Evolutionary conservation across 2,329 filamentous ascomycete genomes (phyloP).

Genomic region (Gremmenia infestans): DNA sequence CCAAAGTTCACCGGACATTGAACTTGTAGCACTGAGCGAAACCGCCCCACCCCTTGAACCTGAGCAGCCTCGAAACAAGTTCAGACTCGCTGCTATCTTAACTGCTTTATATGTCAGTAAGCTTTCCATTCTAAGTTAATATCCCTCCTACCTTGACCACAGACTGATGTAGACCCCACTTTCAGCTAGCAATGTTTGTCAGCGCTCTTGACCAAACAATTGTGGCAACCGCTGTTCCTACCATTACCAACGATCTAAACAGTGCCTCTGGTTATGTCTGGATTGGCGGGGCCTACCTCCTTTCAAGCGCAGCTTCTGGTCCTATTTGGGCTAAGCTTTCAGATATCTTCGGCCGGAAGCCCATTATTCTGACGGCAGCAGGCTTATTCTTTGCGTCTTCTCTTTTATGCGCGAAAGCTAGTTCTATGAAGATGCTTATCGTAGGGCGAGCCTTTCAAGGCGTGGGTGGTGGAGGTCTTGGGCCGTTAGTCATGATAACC

Average conservation of each 20-base stretch:
- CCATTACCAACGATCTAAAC: conserved; percentile 36
- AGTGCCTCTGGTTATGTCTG: conserved; percentile 45
- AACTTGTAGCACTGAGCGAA: neutral
- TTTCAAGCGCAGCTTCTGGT: conserved; percentile 42
- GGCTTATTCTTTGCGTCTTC: conserved; percentile 59
- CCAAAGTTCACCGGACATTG: neutral
- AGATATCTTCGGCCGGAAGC: conserved; percentile 64
- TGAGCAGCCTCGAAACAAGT: neutral
- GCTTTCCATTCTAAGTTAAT: neutral
- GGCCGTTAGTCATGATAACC: conserved; percentile 58
- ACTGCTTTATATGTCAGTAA: neutral
- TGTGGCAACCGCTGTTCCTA: conserved; percentile 37
- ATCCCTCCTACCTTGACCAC: neutral
- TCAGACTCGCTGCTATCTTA: neutral
- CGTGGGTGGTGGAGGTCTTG: conserved; percentile 57
- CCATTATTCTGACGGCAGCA: conserved; percentile 55
- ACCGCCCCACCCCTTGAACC: neutral
- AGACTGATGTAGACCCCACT: neutral
- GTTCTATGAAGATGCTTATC: conserved; percentile 58
- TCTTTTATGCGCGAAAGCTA: conserved; percentile 51
- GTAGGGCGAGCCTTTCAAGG: conserved; percentile 58
- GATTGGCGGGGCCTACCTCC: conserved; percentile 45
- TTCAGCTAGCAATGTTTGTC: neutral
- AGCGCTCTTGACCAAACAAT: conserved; percentile 27
- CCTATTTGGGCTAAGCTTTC: conserved; percentile 50